Base-by-base conservation (phyloP, 2,329 filamentous ascomycete species). In the Talaromyces sp. region DNA sequence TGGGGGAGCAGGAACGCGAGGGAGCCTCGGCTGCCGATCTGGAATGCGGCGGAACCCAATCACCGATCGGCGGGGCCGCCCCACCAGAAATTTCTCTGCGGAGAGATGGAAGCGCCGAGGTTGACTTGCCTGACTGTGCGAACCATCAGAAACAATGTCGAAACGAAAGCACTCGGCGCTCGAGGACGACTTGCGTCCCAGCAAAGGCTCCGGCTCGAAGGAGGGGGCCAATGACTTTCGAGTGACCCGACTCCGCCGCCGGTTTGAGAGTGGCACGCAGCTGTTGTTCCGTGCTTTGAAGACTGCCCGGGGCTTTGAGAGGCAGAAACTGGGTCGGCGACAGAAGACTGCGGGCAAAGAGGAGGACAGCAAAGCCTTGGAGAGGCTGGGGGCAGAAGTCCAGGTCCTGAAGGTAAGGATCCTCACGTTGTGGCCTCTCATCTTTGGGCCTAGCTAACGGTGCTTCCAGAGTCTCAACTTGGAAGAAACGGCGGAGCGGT, bases 261-360 rank as follows among this genome's bases (percentile, higher is more conserved):
- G 81, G 64, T 77, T 86, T 62, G 75, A 81, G 33, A 77, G 81
- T 54, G 81, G 80, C 28, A 78, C 80, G 51, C 80, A 81, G 60
- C 69, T 78, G 22, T 75, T 88, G 4, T 75, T 77, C 22, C 73
- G 78, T 28, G 83, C 82, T 1, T 78, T 88, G 51, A 86, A 85
- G 68, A 76, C 82, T 10, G 84, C 83, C 39, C 82, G 83, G 51
- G 82, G 82, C 11, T 85, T 88, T 65, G 86, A 88, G 71, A 77
- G 85, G 56, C 86, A 88, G 72, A 88, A 88, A 70, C 76, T 87
- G 61, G 82, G 84, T 25, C 78, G 85, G 15, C 76, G 85, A 61
- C 80, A 82, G 66, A 88, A 88, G 70, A 78, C 77, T 2, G 84
- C 84, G 0, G 76, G 73, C 47, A 65, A 72, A 8, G 77, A 80